phyloP scores from a whole-genome alignment of 305 asterid genomes.

The Solanum hybrid region DNA sequence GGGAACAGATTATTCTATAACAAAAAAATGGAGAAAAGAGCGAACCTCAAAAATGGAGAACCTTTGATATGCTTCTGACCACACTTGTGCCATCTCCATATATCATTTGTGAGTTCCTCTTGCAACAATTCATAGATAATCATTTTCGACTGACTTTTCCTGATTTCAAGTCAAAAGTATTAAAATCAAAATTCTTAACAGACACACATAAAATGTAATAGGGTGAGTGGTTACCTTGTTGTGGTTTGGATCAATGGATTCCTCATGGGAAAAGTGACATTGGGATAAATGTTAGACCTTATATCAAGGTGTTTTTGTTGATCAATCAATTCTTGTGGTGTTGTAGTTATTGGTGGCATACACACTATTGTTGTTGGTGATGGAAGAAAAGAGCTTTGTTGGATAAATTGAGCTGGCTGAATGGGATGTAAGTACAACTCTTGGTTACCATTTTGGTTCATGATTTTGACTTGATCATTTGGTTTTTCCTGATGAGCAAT shows the following conservation, averaged over 20 bases:
- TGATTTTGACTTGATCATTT: conserved; percentile 5
- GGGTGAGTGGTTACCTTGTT: conserved; percentile 28
- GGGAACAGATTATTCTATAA: not conserved
- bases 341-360: not conserved
- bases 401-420: not conserved
- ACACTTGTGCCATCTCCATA: conserved; percentile 79
- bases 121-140: conserved; percentile 40
- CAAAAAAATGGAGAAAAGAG: not conserved
- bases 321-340: conserved; percentile 1
- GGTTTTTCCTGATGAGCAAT: not conserved
- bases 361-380: not conserved
- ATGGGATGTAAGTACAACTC: not conserved
- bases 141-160: conserved; percentile 40
- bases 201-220: not conserved
- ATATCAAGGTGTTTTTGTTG: conserved; percentile 13
- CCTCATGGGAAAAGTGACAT: conserved; percentile 17
- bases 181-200: not conserved
- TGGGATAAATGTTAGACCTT: conserved; percentile 9
- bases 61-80: conserved; percentile 82
- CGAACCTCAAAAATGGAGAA: conserved; percentile 25
- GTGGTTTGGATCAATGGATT: conserved; percentile 32
- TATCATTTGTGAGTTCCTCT: conserved; percentile 56
- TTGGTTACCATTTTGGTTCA: not conserved
- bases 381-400: not conserved
- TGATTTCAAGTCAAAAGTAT: not conserved